Evolutionary conservation across 1,139 yeast species (phyloP).

Genomic region (Yamadazyma atlantica): DNA sequence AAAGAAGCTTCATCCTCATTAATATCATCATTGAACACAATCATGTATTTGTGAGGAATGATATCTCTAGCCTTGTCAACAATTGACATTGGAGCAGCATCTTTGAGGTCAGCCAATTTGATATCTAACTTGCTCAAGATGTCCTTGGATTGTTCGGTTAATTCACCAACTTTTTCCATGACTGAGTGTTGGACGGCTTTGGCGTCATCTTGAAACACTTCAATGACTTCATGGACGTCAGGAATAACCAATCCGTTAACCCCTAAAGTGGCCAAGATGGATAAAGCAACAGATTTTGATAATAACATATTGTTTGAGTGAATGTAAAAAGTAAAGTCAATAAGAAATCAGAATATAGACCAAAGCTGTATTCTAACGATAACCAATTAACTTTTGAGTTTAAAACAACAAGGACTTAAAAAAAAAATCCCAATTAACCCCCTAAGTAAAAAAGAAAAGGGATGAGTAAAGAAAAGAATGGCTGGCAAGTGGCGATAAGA

Average conservation of each 20-base stretch:
- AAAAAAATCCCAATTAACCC: background rate
- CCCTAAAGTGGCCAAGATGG: conserved; percentile 57
- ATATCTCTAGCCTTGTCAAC: conserved; percentile 20
- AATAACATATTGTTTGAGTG: conserved; percentile 37
- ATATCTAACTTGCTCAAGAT: conserved; percentile 13
- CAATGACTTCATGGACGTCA: conserved; percentile 42
- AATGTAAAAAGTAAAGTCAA: background rate
- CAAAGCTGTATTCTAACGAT: too few relatives aligned
- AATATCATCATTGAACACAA: conserved; percentile 34
- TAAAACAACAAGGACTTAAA: background rate
- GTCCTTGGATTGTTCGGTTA: conserved; percentile 7
- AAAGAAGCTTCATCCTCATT: conserved; percentile 35
- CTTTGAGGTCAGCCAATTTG: conserved; percentile 12
- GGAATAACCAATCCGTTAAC: conserved; percentile 72
- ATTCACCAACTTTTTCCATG: conserved; percentile 3
- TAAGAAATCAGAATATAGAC: too few relatives aligned
- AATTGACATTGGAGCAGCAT: conserved; percentile 16
- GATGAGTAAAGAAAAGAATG: conserved; percentile 2
- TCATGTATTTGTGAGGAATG: conserved; percentile 52
- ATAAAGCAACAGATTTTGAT: conserved; percentile 48
- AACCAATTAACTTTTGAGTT: too few relatives aligned
- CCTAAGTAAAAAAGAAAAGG: conserved; percentile 3
- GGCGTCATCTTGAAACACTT: conserved; percentile 24
- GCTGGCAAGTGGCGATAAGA: conserved; percentile 12
- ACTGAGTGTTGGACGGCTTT: conserved; percentile 1